Base-by-base conservation (phyloP, 2,329 filamentous ascomycete species). In the Xenoacremonium recifei region DNA sequence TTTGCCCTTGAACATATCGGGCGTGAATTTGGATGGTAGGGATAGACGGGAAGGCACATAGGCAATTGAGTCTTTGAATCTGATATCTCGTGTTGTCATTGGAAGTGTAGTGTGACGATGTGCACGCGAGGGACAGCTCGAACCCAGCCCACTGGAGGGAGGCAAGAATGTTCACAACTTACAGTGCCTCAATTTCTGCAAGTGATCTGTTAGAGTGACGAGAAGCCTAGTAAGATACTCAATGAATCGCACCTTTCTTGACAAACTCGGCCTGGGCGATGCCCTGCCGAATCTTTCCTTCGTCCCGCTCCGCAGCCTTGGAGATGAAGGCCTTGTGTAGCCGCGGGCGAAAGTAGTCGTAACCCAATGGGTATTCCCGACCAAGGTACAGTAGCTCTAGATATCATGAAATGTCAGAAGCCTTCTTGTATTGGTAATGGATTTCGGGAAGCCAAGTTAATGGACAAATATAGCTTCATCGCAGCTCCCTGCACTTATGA, bases 141-240 rank as follows among this genome's bases (percentile, higher is more conserved):
- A n/a, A n/a, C n/a, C n/a, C n/a, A n/a, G n/a, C n/a, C n/a, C n/a
- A n/a, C n/a, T n/a, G n/a, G n/a, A n/a, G n/a, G n/a, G n/a, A n/a
- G n/a, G n/a, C n/a, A n/a, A n/a, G n/a, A n/a, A n/a, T n/a, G n/a
- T n/a, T n/a, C n/a, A n/a, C n/a, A 3, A 77, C 88, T 80, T 76
- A 96, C 88, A 97, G 64, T 15, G 90, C 85, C 69, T 96, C 91
- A 47, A 97, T 89, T 65, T 96, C 92, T 93, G 51, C 6, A 25
- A 21, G n/a, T n/a, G n/a, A n/a, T n/a, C n/a, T n/a, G n/a, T n/a
- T n/a, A n/a, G n/a, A n/a, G n/a, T n/a, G n/a, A n/a, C n/a, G n/a
- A n/a, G n/a, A n/a, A n/a, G n/a, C n/a, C n/a, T n/a, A n/a, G n/a
- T n/a, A n/a, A n/a, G n/a, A n/a, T n/a, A n/a, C n/a, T n/a, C n/a